Base-by-base conservation (phyloP, 2,329 filamentous ascomycete species). In the Camillea tinctor region DNA sequence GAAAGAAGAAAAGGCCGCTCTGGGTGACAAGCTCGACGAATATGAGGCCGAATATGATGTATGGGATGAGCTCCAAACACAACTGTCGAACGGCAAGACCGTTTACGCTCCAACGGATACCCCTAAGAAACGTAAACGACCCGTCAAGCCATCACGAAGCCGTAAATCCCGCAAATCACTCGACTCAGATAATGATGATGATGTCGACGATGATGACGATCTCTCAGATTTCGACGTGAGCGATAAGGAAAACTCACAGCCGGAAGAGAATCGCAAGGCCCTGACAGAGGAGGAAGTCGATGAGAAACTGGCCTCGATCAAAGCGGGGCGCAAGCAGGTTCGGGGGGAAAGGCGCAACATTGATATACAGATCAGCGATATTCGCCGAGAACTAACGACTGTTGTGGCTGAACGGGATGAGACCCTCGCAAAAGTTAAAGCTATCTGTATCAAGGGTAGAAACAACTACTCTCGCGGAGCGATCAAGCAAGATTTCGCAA, bases 401-500 rank as follows among this genome's bases (percentile, higher is more conserved):
- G 60, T 75, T 15, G 65, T 73, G 30, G 20, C 49, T 0, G 58
- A 70, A 24, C 65, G 73, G 2, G 66, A 73, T 7, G 61, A 60
- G 1, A 62, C 64, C 2, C 66, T 74, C 22, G 68, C 69, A 5
- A 66, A 73, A 55, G 65, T 76, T 55, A 75, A 69, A 22, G 69
- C 72, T 4, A 60, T 73, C 5, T 80, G 85, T 61, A 86, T 89
- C 58, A 72, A 75, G 17, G 79, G 78, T 4, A 77, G 86, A 22
- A 89, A 89, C 56, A 68, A 79, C 0, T 86, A 84, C 60, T 82
- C 84, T 0, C 82, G 79, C 56, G 67, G 67, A 0, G 79, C 79
- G 0, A 88, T 89, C 48, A 80, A 82, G 65, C 70, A 76, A 13
- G 84, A 89, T 57, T 89, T 87, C 68, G 84, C 84, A 1, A 74